phyloP scores from a whole-genome alignment of 2,329 filamentous ascomycete genomes.

The Myriosclerotinia scirpicola region DNA sequence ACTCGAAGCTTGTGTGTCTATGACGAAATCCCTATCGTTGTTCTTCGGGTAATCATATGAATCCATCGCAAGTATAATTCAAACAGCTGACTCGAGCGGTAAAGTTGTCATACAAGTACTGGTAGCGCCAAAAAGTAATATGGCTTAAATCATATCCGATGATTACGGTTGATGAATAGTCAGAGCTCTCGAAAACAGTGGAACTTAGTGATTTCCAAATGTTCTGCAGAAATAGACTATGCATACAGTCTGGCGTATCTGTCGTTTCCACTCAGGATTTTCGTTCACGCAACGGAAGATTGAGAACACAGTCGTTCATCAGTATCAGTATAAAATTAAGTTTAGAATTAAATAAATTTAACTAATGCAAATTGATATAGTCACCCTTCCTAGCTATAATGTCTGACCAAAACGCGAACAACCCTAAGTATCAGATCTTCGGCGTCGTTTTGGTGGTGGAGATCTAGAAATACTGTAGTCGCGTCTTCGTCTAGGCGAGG shows the following conservation, averaged over 20 bases:
- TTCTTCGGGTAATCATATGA: slow-evolving; percentile 5
- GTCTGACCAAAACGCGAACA: neutral
- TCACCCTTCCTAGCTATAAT: neutral
- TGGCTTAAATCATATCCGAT: slow-evolving; percentile 3
- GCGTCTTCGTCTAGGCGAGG: slow-evolving; percentile 36
- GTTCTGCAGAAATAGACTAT: neutral
- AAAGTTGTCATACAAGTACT: slow-evolving; percentile 6
- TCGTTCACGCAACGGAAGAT: neutral
- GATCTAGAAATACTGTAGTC: slow-evolving; percentile 36
- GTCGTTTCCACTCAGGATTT: neutral
- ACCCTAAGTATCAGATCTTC: slow-evolving; percentile 29
- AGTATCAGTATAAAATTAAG: too few relatives aligned
- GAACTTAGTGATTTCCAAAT: neutral
- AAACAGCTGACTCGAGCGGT: slow-evolving; percentile 6
- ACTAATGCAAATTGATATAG: slow-evolving; percentile 7
- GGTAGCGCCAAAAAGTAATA: slow-evolving; percentile 4
- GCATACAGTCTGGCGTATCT: neutral
- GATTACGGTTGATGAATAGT: slow-evolving; percentile 3
- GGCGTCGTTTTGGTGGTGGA: slow-evolving; percentile 38
- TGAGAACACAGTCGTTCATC: neutral
- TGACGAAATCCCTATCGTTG: neutral
- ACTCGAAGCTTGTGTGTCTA: neutral
- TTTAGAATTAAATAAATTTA: neutral
- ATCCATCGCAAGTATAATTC: neutral
- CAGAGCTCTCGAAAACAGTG: neutral